phyloP scores from a whole-genome alignment of 495 filamentous ascomycete genomes.

The Astrothelium macrocarpum region DNA sequence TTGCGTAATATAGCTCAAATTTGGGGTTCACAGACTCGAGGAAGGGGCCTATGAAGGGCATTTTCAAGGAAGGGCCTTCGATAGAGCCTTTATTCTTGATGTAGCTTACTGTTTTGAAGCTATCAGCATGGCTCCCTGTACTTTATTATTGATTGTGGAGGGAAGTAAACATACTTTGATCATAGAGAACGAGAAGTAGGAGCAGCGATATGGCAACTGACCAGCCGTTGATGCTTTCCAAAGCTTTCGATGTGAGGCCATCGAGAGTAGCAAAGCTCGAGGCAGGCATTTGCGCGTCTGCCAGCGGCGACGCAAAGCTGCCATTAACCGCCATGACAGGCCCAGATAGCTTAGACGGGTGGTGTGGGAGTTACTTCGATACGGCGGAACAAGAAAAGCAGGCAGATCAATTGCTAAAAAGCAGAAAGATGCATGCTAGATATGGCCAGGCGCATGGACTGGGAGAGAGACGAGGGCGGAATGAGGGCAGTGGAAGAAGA shows the following conservation, averaged over 20 bases:
- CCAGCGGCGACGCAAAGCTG: constrained; percentile 68
- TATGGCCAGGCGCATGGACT: neutral
- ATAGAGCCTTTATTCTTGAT: constrained; percentile 79
- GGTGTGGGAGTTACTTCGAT: neutral
- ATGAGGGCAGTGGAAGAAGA: neutral
- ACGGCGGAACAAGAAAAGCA: neutral
- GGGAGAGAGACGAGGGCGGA: neutral
- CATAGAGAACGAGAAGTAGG: constrained; percentile 63
- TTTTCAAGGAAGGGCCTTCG: constrained; percentile 70
- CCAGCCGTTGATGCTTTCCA: constrained; percentile 52
- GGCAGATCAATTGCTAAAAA: neutral
- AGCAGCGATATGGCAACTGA: constrained; percentile 56
- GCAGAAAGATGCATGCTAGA: neutral
- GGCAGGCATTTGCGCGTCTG: constrained; percentile 44
- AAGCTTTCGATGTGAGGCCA: constrained; percentile 27
- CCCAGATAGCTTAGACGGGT: constrained; percentile 1
- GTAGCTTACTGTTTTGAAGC: constrained; percentile 57
- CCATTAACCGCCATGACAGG: constrained; percentile 54
- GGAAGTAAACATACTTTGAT: constrained; percentile 53
- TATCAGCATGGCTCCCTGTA: constrained; percentile 22
- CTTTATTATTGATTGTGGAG: too few relatives aligned
- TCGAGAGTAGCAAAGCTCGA: constrained; percentile 33
- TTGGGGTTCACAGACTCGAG: constrained; percentile 84
- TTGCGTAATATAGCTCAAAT: constrained; percentile 78
- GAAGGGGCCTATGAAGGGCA: constrained; percentile 94